These are phyloP conservation scores for Chrysoporthe deuterocubensis DNA, from an alignment of 2,329 filamentous ascomycete genomes.

Conservation along the genomic window DNA sequence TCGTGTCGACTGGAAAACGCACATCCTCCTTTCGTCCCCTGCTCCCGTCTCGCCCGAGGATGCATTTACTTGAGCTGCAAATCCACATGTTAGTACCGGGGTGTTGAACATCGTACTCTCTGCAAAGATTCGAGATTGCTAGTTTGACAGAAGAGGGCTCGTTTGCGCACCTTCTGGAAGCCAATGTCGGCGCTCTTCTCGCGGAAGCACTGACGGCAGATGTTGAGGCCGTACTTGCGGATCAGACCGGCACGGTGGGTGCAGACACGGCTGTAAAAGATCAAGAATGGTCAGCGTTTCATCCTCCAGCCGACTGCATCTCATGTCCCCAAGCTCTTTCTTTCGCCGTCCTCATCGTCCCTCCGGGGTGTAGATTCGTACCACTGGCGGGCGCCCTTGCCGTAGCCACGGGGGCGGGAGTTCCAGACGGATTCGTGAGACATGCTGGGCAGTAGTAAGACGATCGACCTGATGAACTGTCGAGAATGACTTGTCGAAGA, in stretches of 20 bases:
- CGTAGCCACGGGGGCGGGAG: conserved; percentile 95
- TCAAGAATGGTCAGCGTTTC: conserved; percentile 30
- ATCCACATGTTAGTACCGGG: background rate
- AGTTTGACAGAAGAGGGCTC: background rate
- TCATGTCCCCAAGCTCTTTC: conserved; percentile 15
- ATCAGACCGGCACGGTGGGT: conserved; percentile 98
- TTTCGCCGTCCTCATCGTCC: conserved; percentile 13
- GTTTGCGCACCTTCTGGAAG: conserved; percentile 67
- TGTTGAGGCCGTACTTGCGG: conserved; percentile 98
- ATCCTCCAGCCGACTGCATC: conserved; percentile 32
- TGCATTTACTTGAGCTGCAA: conserved; percentile 28
- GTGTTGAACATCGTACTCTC: too few species aligned
- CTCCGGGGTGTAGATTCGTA: conserved; percentile 55
- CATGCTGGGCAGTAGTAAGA: conserved; percentile 51
- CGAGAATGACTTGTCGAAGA: conserved; percentile 26
- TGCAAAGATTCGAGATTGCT: background rate
- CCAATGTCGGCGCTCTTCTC: conserved; percentile 75
- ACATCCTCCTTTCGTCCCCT: conserved; percentile 17
- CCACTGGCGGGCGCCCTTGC: conserved; percentile 94
- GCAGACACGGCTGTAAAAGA: conserved; percentile 64
- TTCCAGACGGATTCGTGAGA: conserved; percentile 97
- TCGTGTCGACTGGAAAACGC: conserved; percentile 25
- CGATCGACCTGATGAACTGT: conserved; percentile 33
- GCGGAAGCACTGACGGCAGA: conserved; percentile 80
- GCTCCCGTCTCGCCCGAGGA: conserved; percentile 14